Evolutionary conservation across 768 basidiomycete species (phyloP), one percentile per base, ranked within the genome.

Genomic region (Serendipita indica): DNA sequence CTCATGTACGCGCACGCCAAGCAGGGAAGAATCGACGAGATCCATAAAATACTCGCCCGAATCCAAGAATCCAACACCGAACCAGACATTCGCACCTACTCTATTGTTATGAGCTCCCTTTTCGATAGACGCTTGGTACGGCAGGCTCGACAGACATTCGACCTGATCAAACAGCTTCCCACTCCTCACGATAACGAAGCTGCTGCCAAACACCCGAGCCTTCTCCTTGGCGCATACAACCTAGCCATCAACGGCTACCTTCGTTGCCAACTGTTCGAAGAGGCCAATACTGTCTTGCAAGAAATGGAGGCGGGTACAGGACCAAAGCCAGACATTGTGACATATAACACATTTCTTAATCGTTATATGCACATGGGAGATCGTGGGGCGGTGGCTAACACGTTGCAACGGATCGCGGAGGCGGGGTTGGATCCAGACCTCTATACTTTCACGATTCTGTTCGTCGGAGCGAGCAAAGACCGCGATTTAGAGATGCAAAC

Each of bases 361-460:
- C 80, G 84, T 64, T 79, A 86, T 65, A 77, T 77, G 13, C 77
- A 79, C 34, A 77, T 73, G 52, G 74, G 75, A 28, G 79, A 92
- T 67, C 76, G 89, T 64, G 75, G 78, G 57, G 72, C 71, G 1
- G 73, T 93, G 61, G 79, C 81, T 2, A 62, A 68, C 16, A 68
- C 81, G 22, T 70, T 98, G 46, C 75, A 76, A 46, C 69, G 73
- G 59, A 80, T 94, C 73, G 68, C 73, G 25, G 67, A 72, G 13
- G 74, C 70, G 1, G 74, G 75, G 0, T 65, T 94, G 33, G 64
- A 70, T 20, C 86, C 89, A 4, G 89, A 97, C 67, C 79, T 86
- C 10, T 81, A 83, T 69, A 96, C 86, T 0, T 97, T 84, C 69
- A 90, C 92, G 2, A 90, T 83, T 12, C 76, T 97, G 32, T 79